Conservation (phyloP, 768 basidiomycete genomes). For the Trametes cinnabarina region DNA sequence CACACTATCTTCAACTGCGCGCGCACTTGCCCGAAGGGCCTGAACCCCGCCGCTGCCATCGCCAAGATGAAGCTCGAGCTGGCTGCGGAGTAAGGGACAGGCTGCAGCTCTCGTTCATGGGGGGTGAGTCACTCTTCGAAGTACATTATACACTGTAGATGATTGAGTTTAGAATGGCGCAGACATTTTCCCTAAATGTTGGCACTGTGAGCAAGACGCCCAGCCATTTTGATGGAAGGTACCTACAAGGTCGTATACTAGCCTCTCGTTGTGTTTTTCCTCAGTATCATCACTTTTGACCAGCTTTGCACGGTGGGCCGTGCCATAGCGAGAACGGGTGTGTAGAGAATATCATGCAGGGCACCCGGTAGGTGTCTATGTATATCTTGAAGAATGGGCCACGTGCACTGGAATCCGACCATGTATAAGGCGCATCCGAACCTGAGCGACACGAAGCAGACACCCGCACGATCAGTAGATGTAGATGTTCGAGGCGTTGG, state of each 20-base stretch:
- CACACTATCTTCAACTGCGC: slow-evolving; percentile 99
- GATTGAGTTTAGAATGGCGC: background rate
- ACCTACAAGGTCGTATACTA: slow-evolving; percentile 14
- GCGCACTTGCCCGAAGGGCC: slow-evolving; percentile 95
- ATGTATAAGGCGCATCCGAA: no score
- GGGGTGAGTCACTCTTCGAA: background rate
- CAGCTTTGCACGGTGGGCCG: background rate
- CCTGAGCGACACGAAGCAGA: no score
- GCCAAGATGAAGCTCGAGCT: slow-evolving; percentile 92
- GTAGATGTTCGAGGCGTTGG: no score
- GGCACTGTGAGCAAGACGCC: background rate
- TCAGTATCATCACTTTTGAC: slow-evolving; percentile 6
- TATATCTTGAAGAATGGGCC: no score
- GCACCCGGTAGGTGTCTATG: no score
- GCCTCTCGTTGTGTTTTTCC: slow-evolving; percentile 12
- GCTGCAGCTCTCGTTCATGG: background rate
- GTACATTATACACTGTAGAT: no score
- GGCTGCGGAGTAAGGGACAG: slow-evolving; percentile 57
- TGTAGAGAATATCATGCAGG: no score
- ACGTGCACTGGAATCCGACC: no score
- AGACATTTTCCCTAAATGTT: background rate
- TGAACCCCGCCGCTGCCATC: slow-evolving; percentile 91
- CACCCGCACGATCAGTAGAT: no score
- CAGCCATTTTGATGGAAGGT: background rate
- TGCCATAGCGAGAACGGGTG: no score